Conservation (phyloP, 805 yeast genomes). For the Kuraishia ogatae region DNA sequence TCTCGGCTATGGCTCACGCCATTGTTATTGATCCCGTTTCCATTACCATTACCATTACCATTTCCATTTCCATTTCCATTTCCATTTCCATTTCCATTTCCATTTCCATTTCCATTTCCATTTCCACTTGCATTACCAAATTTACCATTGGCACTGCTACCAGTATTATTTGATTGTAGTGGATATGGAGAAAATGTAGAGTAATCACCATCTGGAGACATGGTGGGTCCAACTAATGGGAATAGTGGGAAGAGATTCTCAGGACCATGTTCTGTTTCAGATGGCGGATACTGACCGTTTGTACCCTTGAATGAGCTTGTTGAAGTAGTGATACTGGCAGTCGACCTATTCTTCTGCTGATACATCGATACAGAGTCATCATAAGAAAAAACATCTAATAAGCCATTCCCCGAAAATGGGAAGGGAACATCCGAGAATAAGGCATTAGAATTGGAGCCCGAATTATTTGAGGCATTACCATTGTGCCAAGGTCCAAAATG, state of each 20-base stretch:
- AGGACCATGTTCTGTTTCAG: not conserved
- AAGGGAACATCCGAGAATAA: slow-evolving; percentile 11
- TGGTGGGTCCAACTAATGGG: slow-evolving; percentile 23
- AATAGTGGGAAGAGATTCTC: slow-evolving; percentile 17
- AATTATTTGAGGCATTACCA: not conserved
- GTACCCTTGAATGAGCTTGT: not conserved
- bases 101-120: slow-evolving; percentile 3
- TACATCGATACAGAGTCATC: slow-evolving; percentile 9
- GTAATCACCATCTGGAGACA: slow-evolving; percentile 1
- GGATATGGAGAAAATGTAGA: not conserved
- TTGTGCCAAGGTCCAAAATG: not conserved
- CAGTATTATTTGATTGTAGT: slow-evolving; percentile 1
- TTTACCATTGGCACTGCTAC: not conserved
- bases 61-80: slow-evolving; percentile 10
- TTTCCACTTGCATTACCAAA: not conserved
- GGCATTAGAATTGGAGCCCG: slow-evolving; percentile 4
- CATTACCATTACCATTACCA: not conserved
- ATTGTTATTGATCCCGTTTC: not conserved
- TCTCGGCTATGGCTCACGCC: slow-evolving; percentile 1
- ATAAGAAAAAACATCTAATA: slow-evolving; percentile 17
- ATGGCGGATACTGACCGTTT: not conserved
- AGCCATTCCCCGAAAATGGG: slow-evolving; percentile 20
- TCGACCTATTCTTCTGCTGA: not conserved
- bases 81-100: slow-evolving; percentile 2
- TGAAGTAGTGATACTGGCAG: not conserved